Conservation (phyloP, 2,329 filamentous ascomycete species). For the Paecilomyces sp. region DNA sequence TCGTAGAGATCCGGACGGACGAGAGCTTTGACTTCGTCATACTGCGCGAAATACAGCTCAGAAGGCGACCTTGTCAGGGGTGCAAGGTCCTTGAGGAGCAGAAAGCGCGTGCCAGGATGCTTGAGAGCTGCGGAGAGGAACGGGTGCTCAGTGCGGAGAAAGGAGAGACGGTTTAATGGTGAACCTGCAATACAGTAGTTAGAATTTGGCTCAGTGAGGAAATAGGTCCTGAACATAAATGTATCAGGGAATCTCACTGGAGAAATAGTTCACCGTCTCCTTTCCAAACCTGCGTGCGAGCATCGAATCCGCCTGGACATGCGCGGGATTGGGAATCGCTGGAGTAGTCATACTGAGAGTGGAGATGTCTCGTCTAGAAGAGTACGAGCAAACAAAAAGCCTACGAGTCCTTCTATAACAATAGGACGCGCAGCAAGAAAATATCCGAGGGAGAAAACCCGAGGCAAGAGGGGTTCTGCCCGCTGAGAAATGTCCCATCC, state of each 20-base stretch:
- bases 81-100: constrained; percentile 71
- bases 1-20: constrained; percentile 66
- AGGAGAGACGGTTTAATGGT: constrained; percentile 44
- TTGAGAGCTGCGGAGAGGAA: constrained; percentile 43
- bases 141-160: constrained; percentile 40
- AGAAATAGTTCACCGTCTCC: constrained; percentile 47
- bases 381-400: not conserved
- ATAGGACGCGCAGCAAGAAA: not conserved
- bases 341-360: constrained; percentile 3
- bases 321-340: constrained; percentile 51
- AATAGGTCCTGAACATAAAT: not conserved
- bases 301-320: constrained; percentile 52
- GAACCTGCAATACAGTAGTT: constrained; percentile 28
- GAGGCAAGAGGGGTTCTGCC: not conserved
- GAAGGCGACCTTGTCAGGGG: constrained; percentile 59
- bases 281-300: constrained; percentile 42
- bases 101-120: constrained; percentile 51
- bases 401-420: not conserved
- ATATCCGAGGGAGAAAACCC: not conserved
- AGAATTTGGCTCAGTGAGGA: not conserved
- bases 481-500: not conserved
- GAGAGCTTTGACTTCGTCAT: constrained; percentile 61
- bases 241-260: constrained; percentile 26
- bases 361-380: not conserved
- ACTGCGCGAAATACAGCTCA: constrained; percentile 61